These are phyloP conservation scores for Schwanniomyces polymorphus DNA, from an alignment of 805 yeast species.

Conservation along the genomic window DNA sequence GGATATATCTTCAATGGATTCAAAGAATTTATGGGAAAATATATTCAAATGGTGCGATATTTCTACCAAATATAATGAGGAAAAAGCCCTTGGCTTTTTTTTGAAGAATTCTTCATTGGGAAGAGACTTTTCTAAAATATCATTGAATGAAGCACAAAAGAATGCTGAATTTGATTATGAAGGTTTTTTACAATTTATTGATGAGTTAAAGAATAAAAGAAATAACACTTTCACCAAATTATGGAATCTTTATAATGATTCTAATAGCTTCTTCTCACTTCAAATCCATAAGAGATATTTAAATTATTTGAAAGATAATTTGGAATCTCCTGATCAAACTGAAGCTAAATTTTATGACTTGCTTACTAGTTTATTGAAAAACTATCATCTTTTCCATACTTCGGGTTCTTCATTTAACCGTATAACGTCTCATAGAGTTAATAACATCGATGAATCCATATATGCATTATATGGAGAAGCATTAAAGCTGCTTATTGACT, in stretches of 20 bases:
- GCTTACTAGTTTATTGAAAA: slow-evolving; percentile 14
- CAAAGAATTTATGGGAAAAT: slow-evolving; percentile 35
- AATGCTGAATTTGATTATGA: slow-evolving; percentile 40
- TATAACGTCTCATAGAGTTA: slow-evolving; percentile 4
- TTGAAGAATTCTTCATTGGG: slow-evolving; percentile 15
- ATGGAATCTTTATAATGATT: slow-evolving; percentile 33
- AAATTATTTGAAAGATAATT: slow-evolving; percentile 21
- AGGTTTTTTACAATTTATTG: slow-evolving; percentile 27
- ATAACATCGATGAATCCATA: slow-evolving; percentile 11
- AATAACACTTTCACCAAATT: slow-evolving; percentile 24
- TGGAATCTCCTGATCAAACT: slow-evolving; percentile 10
- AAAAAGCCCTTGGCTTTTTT: slow-evolving; percentile 25
- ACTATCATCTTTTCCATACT: slow-evolving; percentile 12
- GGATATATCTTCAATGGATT: slow-evolving; percentile 12
- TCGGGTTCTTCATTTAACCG: slow-evolving; percentile 16
- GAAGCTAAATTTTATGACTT: slow-evolving; percentile 21
- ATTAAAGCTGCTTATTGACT: slow-evolving; percentile 25
- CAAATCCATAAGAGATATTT: slow-evolving; percentile 23
- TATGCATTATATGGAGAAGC: slow-evolving; percentile 15
- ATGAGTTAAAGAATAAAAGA: slow-evolving; percentile 25
- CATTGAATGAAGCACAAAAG: slow-evolving; percentile 27
- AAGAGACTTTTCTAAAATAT: not conserved
- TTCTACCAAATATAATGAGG: slow-evolving; percentile 28
- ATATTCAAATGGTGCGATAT: slow-evolving; percentile 38
- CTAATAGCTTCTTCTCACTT: slow-evolving; percentile 21